These are phyloP conservation scores for Polysphondylium violaceum DNA, from an alignment of 78 protist genomes.

Conservation along the genomic window DNA sequence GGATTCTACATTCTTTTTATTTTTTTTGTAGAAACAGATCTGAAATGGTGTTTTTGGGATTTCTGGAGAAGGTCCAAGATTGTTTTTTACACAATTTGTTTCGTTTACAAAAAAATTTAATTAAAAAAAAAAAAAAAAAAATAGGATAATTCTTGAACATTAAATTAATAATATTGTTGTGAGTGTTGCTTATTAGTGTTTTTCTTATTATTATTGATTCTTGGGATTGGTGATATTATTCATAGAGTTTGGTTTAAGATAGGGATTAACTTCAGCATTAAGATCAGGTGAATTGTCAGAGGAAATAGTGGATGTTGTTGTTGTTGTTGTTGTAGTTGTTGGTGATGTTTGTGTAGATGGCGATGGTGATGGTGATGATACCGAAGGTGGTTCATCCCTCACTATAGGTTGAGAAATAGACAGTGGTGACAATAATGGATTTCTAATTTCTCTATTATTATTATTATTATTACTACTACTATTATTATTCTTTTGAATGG, in stretches of 20 bases:
- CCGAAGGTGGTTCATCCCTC: too few species aligned
- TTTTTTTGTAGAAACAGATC: too few species aligned
- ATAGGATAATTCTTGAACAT: background rate
- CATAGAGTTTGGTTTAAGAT: background rate
- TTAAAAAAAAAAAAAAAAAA: too few species aligned
- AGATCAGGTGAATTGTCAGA: background rate
- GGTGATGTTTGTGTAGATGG: background rate
- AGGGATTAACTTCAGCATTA: background rate
- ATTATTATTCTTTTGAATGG: too few species aligned
- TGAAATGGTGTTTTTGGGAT: too few species aligned
- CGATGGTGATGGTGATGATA: background rate
- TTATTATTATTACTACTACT: too few species aligned
- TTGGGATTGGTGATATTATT: slow-evolving; percentile 10
- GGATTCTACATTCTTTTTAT: too few species aligned
- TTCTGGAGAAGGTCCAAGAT: too few species aligned
- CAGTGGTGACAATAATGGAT: too few species aligned
- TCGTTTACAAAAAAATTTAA: too few species aligned
- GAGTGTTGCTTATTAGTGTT: background rate
- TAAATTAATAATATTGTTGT: background rate
- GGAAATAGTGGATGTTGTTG: background rate
- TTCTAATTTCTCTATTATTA: too few species aligned
- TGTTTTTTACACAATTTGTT: background rate
- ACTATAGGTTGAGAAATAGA: too few species aligned
- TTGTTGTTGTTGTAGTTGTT: background rate
- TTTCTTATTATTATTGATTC: background rate